These are phyloP conservation scores for Saccharum officinarum DNA, from an alignment of 176 grass and related monocot genomes.

Conservation along the genomic window DNA sequence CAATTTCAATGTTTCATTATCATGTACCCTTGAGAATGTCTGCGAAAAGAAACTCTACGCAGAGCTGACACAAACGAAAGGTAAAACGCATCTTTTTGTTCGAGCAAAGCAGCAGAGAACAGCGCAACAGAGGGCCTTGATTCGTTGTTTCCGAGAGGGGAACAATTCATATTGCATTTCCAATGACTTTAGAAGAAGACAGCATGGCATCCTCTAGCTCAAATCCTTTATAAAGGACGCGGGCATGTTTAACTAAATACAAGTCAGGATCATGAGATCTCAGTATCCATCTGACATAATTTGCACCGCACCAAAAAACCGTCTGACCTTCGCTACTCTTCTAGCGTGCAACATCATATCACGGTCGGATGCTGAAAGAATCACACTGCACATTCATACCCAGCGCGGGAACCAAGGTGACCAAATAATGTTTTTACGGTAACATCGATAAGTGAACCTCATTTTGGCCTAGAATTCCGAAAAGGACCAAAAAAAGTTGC, in stretches of 20 bases:
- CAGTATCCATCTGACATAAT: too few species aligned
- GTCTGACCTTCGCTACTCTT: background rate
- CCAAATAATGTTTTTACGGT: background rate
- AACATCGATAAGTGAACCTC: background rate
- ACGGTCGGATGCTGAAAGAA: background rate
- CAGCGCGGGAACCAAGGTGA: background rate
- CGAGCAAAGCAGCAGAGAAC: constrained; percentile 22
- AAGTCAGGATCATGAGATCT: background rate
- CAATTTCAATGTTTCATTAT: background rate
- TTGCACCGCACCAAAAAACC: background rate
- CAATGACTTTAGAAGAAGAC: background rate
- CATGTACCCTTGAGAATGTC: background rate
- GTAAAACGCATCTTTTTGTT: background rate
- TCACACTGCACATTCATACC: background rate
- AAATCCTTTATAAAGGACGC: background rate
- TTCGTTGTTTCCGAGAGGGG: constrained; percentile 28
- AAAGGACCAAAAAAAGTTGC: background rate
- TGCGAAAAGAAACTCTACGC: constrained; percentile 12
- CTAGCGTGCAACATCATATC: background rate
- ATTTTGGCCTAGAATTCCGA: background rate
- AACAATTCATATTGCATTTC: background rate
- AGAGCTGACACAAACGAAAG: background rate
- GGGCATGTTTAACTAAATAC: background rate
- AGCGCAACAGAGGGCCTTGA: background rate
- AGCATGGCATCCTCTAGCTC: background rate